These are phyloP conservation scores for Hypoxylon sp. DNA, from an alignment of 2,329 filamentous ascomycete species.

Conservation along the genomic window DNA sequence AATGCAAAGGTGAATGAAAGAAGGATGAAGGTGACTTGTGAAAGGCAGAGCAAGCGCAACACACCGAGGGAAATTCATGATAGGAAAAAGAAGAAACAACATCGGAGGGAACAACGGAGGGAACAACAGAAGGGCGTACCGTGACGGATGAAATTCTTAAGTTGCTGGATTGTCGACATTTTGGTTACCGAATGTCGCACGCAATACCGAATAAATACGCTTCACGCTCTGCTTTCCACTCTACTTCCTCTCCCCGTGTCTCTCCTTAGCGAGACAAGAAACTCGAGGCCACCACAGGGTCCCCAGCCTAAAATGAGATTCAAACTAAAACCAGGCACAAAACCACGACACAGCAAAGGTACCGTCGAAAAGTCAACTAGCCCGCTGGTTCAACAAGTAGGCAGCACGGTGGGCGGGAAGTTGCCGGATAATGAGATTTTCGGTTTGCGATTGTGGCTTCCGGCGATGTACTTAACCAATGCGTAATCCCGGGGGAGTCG, in stretches of 20 bases:
- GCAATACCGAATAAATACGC: conserved; percentile 21
- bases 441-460: conserved; percentile 30
- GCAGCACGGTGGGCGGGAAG: conserved; percentile 29
- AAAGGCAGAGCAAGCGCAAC: conserved; percentile 12
- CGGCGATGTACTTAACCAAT: conserved; percentile 35
- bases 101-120: conserved; percentile 23
- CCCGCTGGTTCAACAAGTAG: conserved; percentile 5
- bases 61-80: conserved; percentile 12
- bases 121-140: conserved; percentile 63
- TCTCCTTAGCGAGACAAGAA: conserved; percentile 34
- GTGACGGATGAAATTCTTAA: conserved; percentile 98
- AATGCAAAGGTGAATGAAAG: conserved; percentile 5
- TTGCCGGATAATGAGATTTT: conserved; percentile 28
- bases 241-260: conserved; percentile 26
- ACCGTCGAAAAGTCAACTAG: conserved; percentile 12
- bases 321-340: conserved; percentile 36
- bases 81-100: conserved; percentile 4
- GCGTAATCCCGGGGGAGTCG: conserved; percentile 19
- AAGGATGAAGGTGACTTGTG: conserved; percentile 8
- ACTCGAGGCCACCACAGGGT: conserved; percentile 30
- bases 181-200: conserved; percentile 50
- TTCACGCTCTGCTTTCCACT: conserved; percentile 32
- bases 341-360: conserved; percentile 28
- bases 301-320: conserved; percentile 30
- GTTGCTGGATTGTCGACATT: conserved; percentile 88